Percentiles rank a stretch among this genome's conserved stretches.
These are phyloP conservation scores for Cordyceps cateniannulata DNA, from an alignment of 2,329 filamentous ascomycete genomes.

Conservation along the genomic window DNA sequence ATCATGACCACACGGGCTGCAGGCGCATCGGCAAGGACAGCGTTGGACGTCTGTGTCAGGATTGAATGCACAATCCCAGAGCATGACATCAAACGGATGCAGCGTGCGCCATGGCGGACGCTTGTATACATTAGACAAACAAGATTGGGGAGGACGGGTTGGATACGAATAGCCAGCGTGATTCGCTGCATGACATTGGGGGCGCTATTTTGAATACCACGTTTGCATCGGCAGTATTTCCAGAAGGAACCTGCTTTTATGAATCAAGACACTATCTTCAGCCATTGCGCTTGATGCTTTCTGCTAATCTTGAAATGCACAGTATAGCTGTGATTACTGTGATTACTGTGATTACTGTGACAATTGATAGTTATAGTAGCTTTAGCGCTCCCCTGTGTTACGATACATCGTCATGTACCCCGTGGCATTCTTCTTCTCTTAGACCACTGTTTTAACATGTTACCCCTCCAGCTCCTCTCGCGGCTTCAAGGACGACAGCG, in stretches of 20 bases:
- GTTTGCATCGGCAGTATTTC: slow-evolving; percentile 8
- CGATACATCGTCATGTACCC: too few relatives aligned
- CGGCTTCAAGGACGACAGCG: too few relatives aligned
- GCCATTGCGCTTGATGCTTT: neutral
- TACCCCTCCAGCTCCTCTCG: too few relatives aligned
- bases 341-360: too few relatives aligned
- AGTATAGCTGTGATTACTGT: too few relatives aligned
- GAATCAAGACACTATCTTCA: neutral
- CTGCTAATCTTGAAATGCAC: too few relatives aligned
- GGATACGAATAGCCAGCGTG: slow-evolving; percentile 4
- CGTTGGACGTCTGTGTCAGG: neutral
- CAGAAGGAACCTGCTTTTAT: neutral
- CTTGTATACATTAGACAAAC: neutral
- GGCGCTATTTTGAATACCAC: slow-evolving; percentile 12
- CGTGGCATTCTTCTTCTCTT: too few relatives aligned
- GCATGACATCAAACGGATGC: neutral
- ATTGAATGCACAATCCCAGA: neutral
- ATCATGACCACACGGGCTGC: neutral
- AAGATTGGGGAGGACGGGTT: neutral
- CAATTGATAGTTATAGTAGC: too few relatives aligned
- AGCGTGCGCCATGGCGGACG: neutral
- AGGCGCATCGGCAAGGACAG: neutral
- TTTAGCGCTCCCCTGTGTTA: too few relatives aligned
- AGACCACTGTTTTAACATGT: too few relatives aligned
- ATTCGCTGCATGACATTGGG: slow-evolving; percentile 12